These are phyloP conservation scores for Diaporthe sp. DNA, from an alignment of 2,329 filamentous ascomycete species.

Conservation along the genomic window DNA sequence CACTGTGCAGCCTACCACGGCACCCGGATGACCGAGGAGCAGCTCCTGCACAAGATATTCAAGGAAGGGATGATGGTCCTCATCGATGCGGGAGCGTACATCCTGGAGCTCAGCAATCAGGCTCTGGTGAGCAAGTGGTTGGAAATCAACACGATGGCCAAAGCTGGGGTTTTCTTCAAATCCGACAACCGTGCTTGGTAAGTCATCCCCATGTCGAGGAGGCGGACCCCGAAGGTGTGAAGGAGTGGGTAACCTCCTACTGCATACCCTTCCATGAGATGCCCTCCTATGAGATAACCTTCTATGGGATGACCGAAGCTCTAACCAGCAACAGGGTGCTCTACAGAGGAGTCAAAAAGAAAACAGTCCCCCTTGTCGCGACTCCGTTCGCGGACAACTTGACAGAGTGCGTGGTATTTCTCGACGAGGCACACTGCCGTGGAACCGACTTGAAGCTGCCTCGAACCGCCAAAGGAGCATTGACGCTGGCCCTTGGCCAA, in stretches of 20 bases:
- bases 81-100: conserved; percentile 73
- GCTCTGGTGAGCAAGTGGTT: conserved; percentile 63
- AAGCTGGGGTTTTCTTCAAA: conserved; percentile 66
- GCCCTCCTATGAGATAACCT: too few species aligned
- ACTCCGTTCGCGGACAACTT: conserved; percentile 66
- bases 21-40: conserved; percentile 53
- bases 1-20: conserved; percentile 44
- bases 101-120: conserved; percentile 69
- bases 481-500: conserved; percentile 66
- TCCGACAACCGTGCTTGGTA: conserved; percentile 52
- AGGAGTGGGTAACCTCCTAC: too few species aligned
- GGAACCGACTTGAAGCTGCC: conserved; percentile 71
- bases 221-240: too few species aligned
- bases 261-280: too few species aligned
- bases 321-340: conserved; percentile 44
- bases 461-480: conserved; percentile 54
- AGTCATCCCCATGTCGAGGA: background rate
- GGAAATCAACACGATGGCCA: conserved; percentile 51
- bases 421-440: conserved; percentile 70
- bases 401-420: conserved; percentile 63
- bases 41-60: conserved; percentile 54
- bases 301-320: too few species aligned
- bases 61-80: conserved; percentile 58
- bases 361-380: conserved; percentile 57
- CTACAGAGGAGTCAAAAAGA: conserved; percentile 45